These are phyloP conservation scores for Phialophora macrospora DNA, from an alignment of 2,329 filamentous ascomycete species.

Conservation along the genomic window DNA sequence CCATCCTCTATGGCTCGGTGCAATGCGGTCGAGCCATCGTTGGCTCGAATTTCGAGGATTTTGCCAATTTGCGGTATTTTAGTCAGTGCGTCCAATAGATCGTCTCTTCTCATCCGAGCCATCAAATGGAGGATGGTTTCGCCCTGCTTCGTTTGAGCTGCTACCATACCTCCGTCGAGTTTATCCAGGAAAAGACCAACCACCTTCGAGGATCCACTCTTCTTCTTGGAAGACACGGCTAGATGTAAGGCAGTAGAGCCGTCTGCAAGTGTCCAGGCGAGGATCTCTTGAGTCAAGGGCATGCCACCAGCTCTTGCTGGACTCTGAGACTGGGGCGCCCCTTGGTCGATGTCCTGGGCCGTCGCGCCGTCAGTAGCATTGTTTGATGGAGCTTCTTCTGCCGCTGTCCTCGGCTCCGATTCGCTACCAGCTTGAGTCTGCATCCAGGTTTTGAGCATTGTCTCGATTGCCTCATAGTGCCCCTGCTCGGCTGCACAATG, in stretches of 20 bases:
- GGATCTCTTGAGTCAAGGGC: neutral
- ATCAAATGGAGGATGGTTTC: neutral
- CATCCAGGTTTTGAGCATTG: neutral
- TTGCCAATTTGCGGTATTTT: neutral
- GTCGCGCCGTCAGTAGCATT: no score
- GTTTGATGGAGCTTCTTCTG: no score
- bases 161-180: neutral
- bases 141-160: neutral
- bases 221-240: neutral
- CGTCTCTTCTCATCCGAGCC: neutral
- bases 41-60: neutral
- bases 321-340: neutral
- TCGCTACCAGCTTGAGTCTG: no score
- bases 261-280: neutral
- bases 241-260: neutral
- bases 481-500: neutral
- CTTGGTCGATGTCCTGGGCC: no score
- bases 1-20: neutral
- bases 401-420: no score
- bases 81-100: neutral
- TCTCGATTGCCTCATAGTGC: neutral
- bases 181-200: conserved; percentile 2
- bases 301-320: neutral
- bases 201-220: neutral
- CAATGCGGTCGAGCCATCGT: neutral